Base-by-base conservation (phyloP, 768 basidiomycete genomes). In the Mycena alexandri region DNA sequence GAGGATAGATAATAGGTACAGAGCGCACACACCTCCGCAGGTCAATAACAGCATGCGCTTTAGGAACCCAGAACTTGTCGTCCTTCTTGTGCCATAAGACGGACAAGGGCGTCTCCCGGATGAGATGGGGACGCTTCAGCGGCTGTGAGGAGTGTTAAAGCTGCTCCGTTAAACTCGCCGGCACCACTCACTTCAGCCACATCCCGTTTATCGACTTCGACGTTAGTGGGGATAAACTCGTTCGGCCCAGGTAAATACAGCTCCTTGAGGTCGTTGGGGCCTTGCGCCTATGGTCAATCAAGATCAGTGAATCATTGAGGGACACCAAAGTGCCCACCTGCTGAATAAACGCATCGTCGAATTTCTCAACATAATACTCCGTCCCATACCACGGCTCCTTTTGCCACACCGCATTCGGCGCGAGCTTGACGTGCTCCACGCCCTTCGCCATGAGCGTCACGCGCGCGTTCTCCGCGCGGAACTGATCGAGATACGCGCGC, bases 1-100 rank as follows among this genome's bases (percentile, higher is more conserved):
- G 41, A 24, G 55, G 16, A 57, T 51, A 63, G 16, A 21, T 14
- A n/a, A 19, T 22, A 36, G 61, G 21, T 36, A n/a, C 17, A 58
- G 47, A 43, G 42, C 43, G 73, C 79, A 22, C 75, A 22, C 75
- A 92, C 93, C 88, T 93, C 72, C 91, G 86, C 50, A 96, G 81
- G 71, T 93, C 88, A 60, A 98, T 84, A 62, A 91, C 80, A 22
- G 92, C 85, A 68, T 88, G 86, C 2, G 95, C 95, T 75, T 93
- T 94, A 0, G 98, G 98, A 12, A 97, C 89, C 93, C 95, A 97
- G 82, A 98, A 99, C 67, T 84, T 87, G 77, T 99, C 97, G 76
- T 99, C 98, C 76, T 96, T 96, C 83, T 99, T 99, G 80, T 96
- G 89, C 96, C 97, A 99, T 4, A 99, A 80, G 14, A 90, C 85